These are phyloP conservation scores for Oryza meridionalis DNA, from an alignment of 176 grass and related monocot genomes.

Conservation along the genomic window DNA sequence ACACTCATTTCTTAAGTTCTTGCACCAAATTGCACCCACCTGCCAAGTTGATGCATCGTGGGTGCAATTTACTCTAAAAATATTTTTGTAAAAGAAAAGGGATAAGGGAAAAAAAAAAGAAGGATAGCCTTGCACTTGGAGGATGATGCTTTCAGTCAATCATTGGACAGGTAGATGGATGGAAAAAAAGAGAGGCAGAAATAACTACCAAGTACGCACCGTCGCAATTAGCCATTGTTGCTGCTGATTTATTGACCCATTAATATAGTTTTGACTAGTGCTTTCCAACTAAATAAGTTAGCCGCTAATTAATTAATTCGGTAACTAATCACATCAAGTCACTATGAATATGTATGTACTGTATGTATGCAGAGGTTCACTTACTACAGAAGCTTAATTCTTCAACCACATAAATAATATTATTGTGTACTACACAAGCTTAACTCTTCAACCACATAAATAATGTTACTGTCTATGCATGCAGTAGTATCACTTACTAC, in stretches of 20 bases:
- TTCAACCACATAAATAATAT: background rate
- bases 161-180: conserved; percentile 18
- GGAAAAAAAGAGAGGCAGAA: background rate
- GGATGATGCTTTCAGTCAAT: conserved; percentile 47
- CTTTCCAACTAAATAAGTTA: background rate
- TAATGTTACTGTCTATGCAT: background rate
- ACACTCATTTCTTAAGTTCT: too few species aligned
- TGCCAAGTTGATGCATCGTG: too few species aligned
- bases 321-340: background rate
- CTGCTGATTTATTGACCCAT: conserved; percentile 1
- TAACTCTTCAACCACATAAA: background rate
- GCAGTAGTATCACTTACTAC: background rate
- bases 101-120: background rate
- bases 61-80: too few species aligned
- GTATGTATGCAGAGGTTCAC: background rate
- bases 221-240: background rate
- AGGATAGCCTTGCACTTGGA: background rate
- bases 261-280: background rate
- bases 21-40: too few species aligned
- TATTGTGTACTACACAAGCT: background rate
- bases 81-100: background rate
- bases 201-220: conserved; percentile 11
- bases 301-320: background rate
- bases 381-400: background rate
- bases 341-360: background rate